A percentile compares a stretch with the other conserved stretches of the same genome.
Conservation (phyloP, 176 grass and related monocot genomes). For the Alloteropsis semialata region DNA sequence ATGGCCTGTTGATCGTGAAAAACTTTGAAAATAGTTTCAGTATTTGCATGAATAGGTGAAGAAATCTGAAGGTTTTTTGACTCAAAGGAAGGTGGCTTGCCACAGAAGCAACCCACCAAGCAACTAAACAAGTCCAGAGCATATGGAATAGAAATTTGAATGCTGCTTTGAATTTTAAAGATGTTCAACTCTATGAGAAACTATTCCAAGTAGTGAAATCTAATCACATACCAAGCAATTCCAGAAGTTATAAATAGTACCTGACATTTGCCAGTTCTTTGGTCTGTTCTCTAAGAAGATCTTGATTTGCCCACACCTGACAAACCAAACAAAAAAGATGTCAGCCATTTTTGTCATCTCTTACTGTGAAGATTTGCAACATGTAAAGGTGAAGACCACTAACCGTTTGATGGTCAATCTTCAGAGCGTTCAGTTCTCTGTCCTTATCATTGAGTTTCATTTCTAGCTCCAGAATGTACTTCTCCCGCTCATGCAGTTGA, state of each 20-base stretch:
- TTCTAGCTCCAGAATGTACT: constrained; percentile 88
- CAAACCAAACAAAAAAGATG: constrained; percentile 5
- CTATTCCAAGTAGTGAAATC: background rate
- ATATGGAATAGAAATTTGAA: background rate
- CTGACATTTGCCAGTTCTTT: constrained; percentile 85
- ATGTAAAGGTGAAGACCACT: constrained; percentile 29
- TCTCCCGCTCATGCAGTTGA: constrained; percentile 86
- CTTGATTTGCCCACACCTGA: constrained; percentile 97
- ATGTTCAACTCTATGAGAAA: background rate
- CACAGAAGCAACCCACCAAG: background rate
- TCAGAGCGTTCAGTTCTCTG: constrained; percentile 72
- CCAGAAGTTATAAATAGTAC: constrained; percentile 31
- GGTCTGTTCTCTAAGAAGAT: constrained; percentile 95
- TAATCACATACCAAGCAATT: background rate
- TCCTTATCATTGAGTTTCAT: constrained; percentile 81
- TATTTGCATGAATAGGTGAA: background rate
- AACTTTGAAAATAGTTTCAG: background rate
- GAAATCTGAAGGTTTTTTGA: background rate
- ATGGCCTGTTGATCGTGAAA: background rate
- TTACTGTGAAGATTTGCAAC: constrained; percentile 2
- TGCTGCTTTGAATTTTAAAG: background rate
- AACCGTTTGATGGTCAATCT: constrained; percentile 94
- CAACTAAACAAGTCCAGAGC: background rate
- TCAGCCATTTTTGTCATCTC: background rate
- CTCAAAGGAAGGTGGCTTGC: background rate